A percentile compares a stretch with the other conserved stretches of the same genome.
Conservation (phyloP, 2,329 filamentous ascomycete genomes). For the Aureobasidium lini region DNA sequence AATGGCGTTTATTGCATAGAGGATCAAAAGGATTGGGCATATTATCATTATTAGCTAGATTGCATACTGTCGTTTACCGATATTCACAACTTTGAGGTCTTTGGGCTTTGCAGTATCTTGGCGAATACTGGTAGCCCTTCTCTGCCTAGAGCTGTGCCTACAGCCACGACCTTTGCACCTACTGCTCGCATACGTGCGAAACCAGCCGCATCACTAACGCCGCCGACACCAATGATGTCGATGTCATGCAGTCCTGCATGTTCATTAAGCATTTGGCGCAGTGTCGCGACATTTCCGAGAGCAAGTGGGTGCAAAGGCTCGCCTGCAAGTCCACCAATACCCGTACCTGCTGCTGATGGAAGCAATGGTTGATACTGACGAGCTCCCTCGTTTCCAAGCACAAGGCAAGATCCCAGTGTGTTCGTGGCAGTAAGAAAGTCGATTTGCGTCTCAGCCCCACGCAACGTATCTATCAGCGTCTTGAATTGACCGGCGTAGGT, state of each 20-base stretch:
- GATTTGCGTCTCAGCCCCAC: constrained; percentile 35
- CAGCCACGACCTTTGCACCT: constrained; percentile 59
- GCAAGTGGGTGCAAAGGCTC: constrained; percentile 65
- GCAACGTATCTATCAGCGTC: constrained; percentile 47
- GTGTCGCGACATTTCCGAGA: constrained; percentile 64
- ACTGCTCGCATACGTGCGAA: constrained; percentile 59
- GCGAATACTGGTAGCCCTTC: constrained; percentile 57
- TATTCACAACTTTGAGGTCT: background rate
- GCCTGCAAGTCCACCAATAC: constrained; percentile 66
- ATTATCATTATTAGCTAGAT: background rate
- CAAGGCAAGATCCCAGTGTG: constrained; percentile 61
- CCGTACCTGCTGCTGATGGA: constrained; percentile 45
- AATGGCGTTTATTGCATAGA: background rate
- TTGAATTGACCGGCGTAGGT: constrained; percentile 61
- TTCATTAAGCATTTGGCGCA: constrained; percentile 53
- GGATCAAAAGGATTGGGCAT: background rate
- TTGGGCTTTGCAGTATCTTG: constrained; percentile 39
- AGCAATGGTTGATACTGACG: constrained; percentile 30
- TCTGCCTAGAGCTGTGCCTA: constrained; percentile 62
- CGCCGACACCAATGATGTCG: constrained; percentile 63
- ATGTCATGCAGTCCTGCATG: constrained; percentile 45
- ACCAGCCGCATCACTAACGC: constrained; percentile 57
- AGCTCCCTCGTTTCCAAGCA: constrained; percentile 35
- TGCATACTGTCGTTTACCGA: background rate
- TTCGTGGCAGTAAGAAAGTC: constrained; percentile 70